Conservation (phyloP, 495 filamentous ascomycete species). For the Aspergillus panamensis region DNA sequence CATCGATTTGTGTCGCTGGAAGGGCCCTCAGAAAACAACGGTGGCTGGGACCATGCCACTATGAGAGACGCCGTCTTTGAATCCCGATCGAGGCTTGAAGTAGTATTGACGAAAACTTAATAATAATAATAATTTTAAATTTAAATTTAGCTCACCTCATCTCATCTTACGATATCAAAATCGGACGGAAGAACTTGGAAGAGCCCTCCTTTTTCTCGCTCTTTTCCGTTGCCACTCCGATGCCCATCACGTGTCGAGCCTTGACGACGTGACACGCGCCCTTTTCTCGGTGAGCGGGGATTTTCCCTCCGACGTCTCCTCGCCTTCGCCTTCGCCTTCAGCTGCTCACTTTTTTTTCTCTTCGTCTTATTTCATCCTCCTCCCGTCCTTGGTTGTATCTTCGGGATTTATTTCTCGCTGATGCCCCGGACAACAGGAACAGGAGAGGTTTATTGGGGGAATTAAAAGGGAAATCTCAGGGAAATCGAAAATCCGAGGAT, state of each 20-base stretch:
- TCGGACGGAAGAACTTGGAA: no score
- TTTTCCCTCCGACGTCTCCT: constrained; percentile 1
- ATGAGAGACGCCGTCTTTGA: no score
- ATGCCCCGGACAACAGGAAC: background rate
- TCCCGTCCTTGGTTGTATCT: constrained; percentile 1
- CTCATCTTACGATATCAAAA: no score
- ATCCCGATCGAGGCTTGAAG: no score
- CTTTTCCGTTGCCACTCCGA: background rate
- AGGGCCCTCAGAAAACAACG: background rate
- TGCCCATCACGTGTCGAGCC: background rate
- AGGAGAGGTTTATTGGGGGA: background rate
- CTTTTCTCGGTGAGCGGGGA: constrained; percentile 10
- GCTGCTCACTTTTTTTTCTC: background rate
- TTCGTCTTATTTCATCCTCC: constrained; percentile 3
- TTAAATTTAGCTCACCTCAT: no score
- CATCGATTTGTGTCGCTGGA: background rate
- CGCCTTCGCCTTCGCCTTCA: background rate
- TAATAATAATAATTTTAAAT: no score
- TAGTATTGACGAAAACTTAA: background rate
- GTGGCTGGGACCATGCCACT: background rate
- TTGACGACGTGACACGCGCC: constrained; percentile 3
- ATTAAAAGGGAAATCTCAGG: background rate
- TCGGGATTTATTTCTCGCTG: background rate
- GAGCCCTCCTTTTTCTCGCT: background rate
- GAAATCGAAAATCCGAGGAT: constrained; percentile 1